phyloP scores from a whole-genome alignment of 768 basidiomycete species.

The Aureoboletus auriporus region DNA sequence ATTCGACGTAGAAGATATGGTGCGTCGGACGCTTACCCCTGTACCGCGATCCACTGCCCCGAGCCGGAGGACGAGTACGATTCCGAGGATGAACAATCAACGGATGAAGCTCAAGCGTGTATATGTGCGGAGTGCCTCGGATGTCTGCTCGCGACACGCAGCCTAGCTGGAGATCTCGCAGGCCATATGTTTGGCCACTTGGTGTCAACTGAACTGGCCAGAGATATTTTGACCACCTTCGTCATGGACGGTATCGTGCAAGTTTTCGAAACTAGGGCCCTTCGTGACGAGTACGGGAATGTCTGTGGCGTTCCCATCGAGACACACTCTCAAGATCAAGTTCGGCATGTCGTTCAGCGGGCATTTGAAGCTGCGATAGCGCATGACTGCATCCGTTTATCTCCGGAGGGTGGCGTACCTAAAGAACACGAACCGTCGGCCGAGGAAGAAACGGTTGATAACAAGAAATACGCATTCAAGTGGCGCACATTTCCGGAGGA shows the following conservation, averaged over 20 bases:
- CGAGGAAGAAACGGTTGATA: not conserved
- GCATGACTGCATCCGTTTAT: not conserved
- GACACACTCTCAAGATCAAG: not conserved
- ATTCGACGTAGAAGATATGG: not conserved
- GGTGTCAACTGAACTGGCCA: not conserved
- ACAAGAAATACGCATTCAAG: slow-evolving; percentile 1
- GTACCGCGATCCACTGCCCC: not conserved
- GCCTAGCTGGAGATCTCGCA: not conserved
- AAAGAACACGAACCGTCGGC: not conserved
- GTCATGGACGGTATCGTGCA: not conserved
- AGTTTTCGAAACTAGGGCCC: not conserved
- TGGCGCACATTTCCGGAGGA: slow-evolving; percentile 4
- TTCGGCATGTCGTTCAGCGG: not conserved
- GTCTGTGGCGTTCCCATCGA: not conserved
- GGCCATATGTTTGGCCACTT: slow-evolving; percentile 1
- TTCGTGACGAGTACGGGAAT: no score
- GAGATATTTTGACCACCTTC: not conserved
- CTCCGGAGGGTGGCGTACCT: not conserved
- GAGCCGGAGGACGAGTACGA: not conserved
- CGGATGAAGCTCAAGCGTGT: not conserved
- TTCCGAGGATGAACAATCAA: not conserved
- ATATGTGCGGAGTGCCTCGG: not conserved
- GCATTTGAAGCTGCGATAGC: slow-evolving; percentile 3
- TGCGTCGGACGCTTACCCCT: not conserved
- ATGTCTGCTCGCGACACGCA: not conserved